Evolutionary conservation across 345 rosid species (phyloP), one percentile per base, ranked within the genome.

Genomic region (Pistacia vera): DNA sequence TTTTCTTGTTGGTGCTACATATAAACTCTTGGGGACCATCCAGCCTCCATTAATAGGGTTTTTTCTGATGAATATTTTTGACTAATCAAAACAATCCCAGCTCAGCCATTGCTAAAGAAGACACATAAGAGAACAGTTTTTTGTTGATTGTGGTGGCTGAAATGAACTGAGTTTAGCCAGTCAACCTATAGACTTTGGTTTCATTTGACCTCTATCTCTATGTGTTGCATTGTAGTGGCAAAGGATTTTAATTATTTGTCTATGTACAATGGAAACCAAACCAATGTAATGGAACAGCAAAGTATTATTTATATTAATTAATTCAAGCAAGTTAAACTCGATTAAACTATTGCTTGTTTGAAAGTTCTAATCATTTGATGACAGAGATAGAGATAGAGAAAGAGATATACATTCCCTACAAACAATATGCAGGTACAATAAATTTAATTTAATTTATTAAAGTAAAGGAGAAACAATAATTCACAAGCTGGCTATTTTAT

Each of bases 361-460:
- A 6, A 28, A 5, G 38, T 71, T 59, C 48, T 35, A 66, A 73
- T 74, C 46, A 83, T 83, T 80, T 52, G 3, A 75, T 59, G 78
- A 69, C 78, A 78, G 30, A 70, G 66, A 77, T 77, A 60, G 77
- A 41, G 8, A 6, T 5, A 41, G 46, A 41, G 46, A 41, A 0
- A 41, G 46, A 38, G 41, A 4, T 0, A 74, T 77, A 60, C 77
- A 59, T 64, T 74, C 63, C 63, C 60, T 17, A 13, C 13, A 69
- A 58, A 75, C 52, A 36, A 64, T 41, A 7, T 41, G 46, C 1
- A 5, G 9, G 46, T 0, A 7, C 46, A 41, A 41, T 7, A 41
- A 41, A 41, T 41, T 41, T 41, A 41, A 41, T 41, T 5, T 41
- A 8, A 46, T 65, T 11, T 36, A 44, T 22, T 48, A 20, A 64